phyloP scores from a whole-genome alignment of 225 moss, liverwort and hornwort species.

The Neckera pumila region DNA sequence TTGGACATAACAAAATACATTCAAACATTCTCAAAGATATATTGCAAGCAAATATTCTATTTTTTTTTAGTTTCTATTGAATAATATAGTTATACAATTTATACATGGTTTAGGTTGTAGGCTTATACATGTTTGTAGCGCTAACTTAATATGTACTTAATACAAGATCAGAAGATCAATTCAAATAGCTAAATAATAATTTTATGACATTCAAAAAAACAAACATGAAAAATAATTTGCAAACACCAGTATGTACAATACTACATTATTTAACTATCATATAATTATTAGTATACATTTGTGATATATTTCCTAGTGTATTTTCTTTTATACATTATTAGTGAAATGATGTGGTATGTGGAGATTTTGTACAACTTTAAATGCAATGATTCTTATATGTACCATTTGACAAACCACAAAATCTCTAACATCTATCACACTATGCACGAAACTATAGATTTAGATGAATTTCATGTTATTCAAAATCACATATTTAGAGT shows the following conservation, averaged over 20 bases:
- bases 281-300: not conserved
- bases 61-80: not conserved
- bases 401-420: not conserved
- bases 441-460: fast-evolving
- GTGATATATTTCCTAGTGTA: not conserved
- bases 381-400: fast-evolving
- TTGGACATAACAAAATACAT: not conserved
- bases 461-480: not conserved
- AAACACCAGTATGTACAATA: not conserved
- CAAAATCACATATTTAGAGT: not conserved
- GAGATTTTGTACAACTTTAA: not conserved
- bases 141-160: not conserved
- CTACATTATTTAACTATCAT: no score
- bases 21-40: not conserved
- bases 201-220: not conserved
- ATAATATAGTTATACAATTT: not conserved
- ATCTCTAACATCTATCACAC: not conserved
- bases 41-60: not conserved
- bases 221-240: no score
- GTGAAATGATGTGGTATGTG: not conserved
- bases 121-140: not conserved
- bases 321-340: no score
- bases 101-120: not conserved
- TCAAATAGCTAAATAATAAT: not conserved
- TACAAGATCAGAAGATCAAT: not conserved